A percentile compares a stretch with the other conserved stretches of the same genome.
Conservation (phyloP, 805 yeast genomes). For the Yamadazyma philogaea region DNA sequence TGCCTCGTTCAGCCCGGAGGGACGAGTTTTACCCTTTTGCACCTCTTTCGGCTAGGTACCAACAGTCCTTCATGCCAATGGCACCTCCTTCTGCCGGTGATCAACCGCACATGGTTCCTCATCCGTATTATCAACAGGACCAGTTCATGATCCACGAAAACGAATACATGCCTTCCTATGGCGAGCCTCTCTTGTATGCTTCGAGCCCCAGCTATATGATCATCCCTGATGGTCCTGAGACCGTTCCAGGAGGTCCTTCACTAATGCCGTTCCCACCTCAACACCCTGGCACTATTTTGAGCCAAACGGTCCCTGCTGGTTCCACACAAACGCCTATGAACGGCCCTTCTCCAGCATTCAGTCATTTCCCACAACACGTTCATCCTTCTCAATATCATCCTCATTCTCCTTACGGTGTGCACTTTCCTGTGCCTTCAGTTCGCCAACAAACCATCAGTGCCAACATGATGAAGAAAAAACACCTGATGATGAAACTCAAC, state of each 20-base stretch:
- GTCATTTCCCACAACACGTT: conserved; percentile 6
- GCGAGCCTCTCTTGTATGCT: conserved; percentile 6
- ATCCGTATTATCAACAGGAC: background rate
- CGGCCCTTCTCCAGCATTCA: conserved; percentile 8
- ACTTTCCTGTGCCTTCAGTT: conserved; percentile 9
- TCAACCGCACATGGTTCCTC: conserved; percentile 1
- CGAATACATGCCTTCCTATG: conserved; percentile 19
- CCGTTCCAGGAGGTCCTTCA: conserved; percentile 11
- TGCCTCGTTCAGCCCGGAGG: conserved; percentile 14
- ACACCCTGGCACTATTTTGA: conserved; percentile 4
- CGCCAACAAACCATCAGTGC: conserved; percentile 33
- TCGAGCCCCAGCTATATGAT: conserved; percentile 18
- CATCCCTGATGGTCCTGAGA: conserved; percentile 16
- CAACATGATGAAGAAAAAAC: conserved; percentile 32
- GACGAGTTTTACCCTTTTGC: conserved; percentile 8
- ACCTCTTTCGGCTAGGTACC: conserved; percentile 22
- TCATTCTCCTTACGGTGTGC: conserved; percentile 6
- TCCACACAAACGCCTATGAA: no score
- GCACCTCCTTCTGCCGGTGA: conserved; percentile 8
- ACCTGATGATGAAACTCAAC: conserved; percentile 21
- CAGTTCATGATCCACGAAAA: conserved; percentile 11
- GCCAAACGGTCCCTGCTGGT: conserved; percentile 10
- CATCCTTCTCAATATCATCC: conserved; percentile 3
- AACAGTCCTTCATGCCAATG: conserved; percentile 16
- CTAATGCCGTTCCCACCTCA: conserved; percentile 17